These are phyloP conservation scores for Rhododendron mucronatum DNA, from an alignment of 148 eudicot species.

Conservation along the genomic window DNA sequence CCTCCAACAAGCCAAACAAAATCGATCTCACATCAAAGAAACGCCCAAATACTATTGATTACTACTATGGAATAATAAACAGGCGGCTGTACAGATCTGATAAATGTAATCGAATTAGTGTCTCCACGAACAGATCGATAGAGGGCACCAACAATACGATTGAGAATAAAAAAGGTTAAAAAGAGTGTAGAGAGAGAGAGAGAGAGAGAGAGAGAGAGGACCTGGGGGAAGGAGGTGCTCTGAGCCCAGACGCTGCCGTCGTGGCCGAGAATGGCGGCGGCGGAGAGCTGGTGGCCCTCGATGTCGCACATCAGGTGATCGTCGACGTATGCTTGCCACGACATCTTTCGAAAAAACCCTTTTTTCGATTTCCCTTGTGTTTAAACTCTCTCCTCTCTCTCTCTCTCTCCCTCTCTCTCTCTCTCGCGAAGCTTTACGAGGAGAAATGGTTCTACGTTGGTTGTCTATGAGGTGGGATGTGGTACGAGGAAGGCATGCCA, in stretches of 20 bases:
- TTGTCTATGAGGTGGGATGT: not conserved
- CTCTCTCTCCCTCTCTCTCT: not conserved
- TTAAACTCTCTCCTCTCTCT: too few species aligned
- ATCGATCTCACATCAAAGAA: not conserved
- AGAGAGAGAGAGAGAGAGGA: slow-evolving; percentile 7
- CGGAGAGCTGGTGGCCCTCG: slow-evolving; percentile 34
- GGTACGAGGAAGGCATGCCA: not conserved
- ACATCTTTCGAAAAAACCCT: slow-evolving; percentile 18
- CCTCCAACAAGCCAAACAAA: not conserved
- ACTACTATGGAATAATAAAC: not conserved
- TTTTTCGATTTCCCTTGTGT: too few species aligned
- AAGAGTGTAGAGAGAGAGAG: not conserved
- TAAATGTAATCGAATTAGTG: not conserved
- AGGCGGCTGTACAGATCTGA: not conserved
- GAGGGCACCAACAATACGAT: not conserved
- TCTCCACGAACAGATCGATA: not conserved
- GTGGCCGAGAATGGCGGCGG: slow-evolving; percentile 37
- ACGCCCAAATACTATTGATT: not conserved
- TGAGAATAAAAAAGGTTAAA: not conserved
- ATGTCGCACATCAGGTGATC: slow-evolving; percentile 44
- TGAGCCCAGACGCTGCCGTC: slow-evolving; percentile 45
- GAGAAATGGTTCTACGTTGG: not conserved
- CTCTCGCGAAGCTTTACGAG: not conserved
- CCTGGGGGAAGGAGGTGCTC: slow-evolving; percentile 36
- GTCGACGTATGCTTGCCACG: slow-evolving; percentile 46